phyloP scores from a whole-genome alignment of 441 rosid species.

The Omphalea diandra region DNA sequence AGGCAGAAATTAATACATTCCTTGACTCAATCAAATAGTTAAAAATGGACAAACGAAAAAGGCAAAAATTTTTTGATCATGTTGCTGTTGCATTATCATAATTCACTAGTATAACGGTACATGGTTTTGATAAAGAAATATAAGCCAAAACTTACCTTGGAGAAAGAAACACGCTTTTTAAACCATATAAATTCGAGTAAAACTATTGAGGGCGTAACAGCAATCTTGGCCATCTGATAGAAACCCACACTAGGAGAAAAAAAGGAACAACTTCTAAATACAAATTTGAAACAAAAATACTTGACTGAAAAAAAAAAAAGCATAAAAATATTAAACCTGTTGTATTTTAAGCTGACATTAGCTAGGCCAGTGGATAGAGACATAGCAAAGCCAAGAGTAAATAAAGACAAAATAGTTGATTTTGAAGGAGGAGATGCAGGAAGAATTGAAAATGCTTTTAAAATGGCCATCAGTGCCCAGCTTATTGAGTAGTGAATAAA shows the following conservation, averaged over 20 bases:
- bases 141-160: slow-evolving; percentile 51
- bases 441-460: slow-evolving; percentile 61
- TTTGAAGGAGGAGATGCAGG: slow-evolving; percentile 76
- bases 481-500: slow-evolving; percentile 76
- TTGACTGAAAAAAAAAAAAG: neutral
- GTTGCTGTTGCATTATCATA: neutral
- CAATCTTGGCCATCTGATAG: slow-evolving; percentile 95
- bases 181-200: slow-evolving; percentile 79
- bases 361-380: slow-evolving; percentile 91
- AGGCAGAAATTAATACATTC: too few species aligned
- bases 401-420: slow-evolving; percentile 47
- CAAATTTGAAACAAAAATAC: neutral
- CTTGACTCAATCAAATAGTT: neutral
- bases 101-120: neutral
- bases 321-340: slow-evolving; percentile 53
- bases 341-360: slow-evolving; percentile 90
- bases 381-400: slow-evolving; percentile 83
- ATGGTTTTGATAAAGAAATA: too few species aligned
- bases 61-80: neutral
- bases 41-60: neutral
- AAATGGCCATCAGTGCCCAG: slow-evolving; percentile 69
- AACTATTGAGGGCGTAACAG: slow-evolving; percentile 87
- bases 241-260: slow-evolving; percentile 68
- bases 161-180: slow-evolving; percentile 57
- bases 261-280: neutral